Evolutionary conservation across 805 yeast genomes (phyloP), one percentile per base, ranked within the genome.

Genomic region (Spathaspora sp.): DNA sequence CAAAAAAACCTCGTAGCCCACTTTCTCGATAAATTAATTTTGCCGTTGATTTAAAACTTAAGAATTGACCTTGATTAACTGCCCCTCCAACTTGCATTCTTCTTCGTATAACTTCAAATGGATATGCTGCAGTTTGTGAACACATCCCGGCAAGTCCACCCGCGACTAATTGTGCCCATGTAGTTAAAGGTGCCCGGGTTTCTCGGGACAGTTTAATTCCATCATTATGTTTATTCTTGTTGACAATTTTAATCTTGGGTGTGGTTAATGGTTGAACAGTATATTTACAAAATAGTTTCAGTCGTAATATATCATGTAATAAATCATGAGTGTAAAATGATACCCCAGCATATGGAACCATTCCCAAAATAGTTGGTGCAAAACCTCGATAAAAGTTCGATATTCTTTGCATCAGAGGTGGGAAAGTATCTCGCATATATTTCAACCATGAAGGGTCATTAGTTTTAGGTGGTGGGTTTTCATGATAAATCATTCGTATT

Each of bases 331-430:
- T 88, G 70, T 91, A 88, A 63, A 94, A 94, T 3, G 97, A 89
- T 3, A 93, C 97, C 10, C 99, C 99, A 1, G 99, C 99, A 65
- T 94, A 94, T 1, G 99, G 99, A 19, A 94, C 77, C 96, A 94
- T 92, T 10, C 99, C 99, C 42, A 92, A 61, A 44, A 94, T 85
- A 0, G 99, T 94, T 17, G 99, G 97, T 7, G 87, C 81, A 68
- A 93, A 94, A 1, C 99, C 99, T 52, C 97, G 78, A 70, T 93
- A 94, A 67, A 92, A 94, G 70, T 92, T 93, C 49, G 81, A 70
- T 11, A 80, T 52, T 5, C 78, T 67, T 7, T 69, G 61, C 3
- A 72, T 46, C 14, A 58, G 49, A 53, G 57, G 56, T 44, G 81
- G 70, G 48, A 64, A 61, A 50, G 64, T 57, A 55, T 60, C 55